Evolutionary conservation across 2,329 filamentous ascomycete species (phyloP).

Genomic region (Bisporella sp.): DNA sequence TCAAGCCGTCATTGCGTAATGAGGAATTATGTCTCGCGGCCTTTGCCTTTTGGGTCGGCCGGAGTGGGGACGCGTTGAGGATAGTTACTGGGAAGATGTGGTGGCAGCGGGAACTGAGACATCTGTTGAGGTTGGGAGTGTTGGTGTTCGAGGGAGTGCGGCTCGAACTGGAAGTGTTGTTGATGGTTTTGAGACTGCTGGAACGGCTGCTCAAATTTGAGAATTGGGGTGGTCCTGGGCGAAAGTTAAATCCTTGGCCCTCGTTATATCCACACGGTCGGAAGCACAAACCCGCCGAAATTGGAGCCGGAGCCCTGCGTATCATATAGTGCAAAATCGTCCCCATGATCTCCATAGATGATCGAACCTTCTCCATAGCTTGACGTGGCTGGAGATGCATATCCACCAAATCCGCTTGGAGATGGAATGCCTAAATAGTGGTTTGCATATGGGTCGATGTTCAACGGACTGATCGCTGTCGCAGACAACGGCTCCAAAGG

Average conservation of each 20-base stretch:
- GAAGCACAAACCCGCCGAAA: conserved; percentile 31
- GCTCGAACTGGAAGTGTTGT: conserved; percentile 20
- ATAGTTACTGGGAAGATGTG: conserved; percentile 16
- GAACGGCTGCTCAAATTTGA: conserved; percentile 15
- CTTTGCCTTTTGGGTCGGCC: conserved; percentile 24
- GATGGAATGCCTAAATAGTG: conserved; percentile 60
- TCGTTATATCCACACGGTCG: conserved; percentile 29
- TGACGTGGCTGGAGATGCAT: conserved; percentile 54
- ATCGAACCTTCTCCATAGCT: conserved; percentile 56
- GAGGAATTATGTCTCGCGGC: conserved; percentile 23
- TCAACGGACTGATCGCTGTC: conserved; percentile 42
- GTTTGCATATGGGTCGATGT: conserved; percentile 45
- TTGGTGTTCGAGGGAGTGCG: conserved; percentile 11
- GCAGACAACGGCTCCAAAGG: conserved; percentile 40
- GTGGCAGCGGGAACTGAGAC: conserved; percentile 8
- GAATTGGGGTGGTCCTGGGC: conserved; percentile 25
- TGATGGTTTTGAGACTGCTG: conserved; percentile 7
- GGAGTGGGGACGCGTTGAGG: conserved; percentile 20
- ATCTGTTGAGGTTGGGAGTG: not conserved
- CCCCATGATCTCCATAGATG: conserved; percentile 56
- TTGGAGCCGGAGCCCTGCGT: conserved; percentile 23
- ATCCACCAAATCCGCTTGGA: conserved; percentile 45
- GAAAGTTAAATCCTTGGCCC: conserved; percentile 27
- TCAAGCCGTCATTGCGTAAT: conserved; percentile 10
- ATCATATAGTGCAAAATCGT: conserved; percentile 33